A percentile compares a stretch with the other conserved stretches of the same genome.
These are phyloP conservation scores for Colletotrichum endophyticum DNA, from an alignment of 2,329 filamentous ascomycete genomes.

Conservation along the genomic window DNA sequence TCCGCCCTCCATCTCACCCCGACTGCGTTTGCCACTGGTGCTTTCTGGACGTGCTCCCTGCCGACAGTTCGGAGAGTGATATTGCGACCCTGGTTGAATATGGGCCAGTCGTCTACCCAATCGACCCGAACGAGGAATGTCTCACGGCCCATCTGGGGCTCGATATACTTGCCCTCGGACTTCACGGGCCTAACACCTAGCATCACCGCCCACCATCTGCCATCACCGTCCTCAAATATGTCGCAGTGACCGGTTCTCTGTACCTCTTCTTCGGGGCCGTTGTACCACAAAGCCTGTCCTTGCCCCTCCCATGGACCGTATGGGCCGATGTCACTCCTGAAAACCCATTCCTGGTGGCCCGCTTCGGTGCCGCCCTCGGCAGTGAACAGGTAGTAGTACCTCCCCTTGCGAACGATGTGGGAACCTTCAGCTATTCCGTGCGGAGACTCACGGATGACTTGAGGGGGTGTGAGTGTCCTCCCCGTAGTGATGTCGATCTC, in stretches of 20 bases:
- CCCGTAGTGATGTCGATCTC: constrained; percentile 48
- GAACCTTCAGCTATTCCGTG: constrained; percentile 47
- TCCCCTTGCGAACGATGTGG: constrained; percentile 38
- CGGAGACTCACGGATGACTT: constrained; percentile 39
- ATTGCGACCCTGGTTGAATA: constrained; percentile 52
- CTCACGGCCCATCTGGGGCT: constrained; percentile 50
- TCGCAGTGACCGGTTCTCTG: constrained; percentile 56
- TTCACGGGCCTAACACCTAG: constrained; percentile 46
- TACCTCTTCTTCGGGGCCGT: constrained; percentile 50
- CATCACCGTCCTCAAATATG: constrained; percentile 47
- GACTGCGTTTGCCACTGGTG: constrained; percentile 34
- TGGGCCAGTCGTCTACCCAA: constrained; percentile 57
- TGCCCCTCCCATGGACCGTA: constrained; percentile 56
- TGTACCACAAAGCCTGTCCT: constrained; percentile 48
- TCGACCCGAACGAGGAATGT: constrained; percentile 54
- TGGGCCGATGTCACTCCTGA: constrained; percentile 45
- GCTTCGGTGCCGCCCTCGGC: constrained; percentile 48
- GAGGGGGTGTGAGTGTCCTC: constrained; percentile 38
- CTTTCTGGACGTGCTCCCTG: constrained; percentile 25
- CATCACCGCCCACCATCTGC: constrained; percentile 53
- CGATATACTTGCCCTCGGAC: constrained; percentile 31
- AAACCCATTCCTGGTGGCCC: constrained; percentile 58
- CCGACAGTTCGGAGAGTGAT: constrained; percentile 42
- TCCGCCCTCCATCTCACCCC: constrained; percentile 33
- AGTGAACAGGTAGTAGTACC: constrained; percentile 44